Percentiles rank a stretch among this genome's conserved stretches.
Evolutionary conservation across 75 land plant species (phyloP).

Genomic region (Chamaecyparis obtusa): DNA sequence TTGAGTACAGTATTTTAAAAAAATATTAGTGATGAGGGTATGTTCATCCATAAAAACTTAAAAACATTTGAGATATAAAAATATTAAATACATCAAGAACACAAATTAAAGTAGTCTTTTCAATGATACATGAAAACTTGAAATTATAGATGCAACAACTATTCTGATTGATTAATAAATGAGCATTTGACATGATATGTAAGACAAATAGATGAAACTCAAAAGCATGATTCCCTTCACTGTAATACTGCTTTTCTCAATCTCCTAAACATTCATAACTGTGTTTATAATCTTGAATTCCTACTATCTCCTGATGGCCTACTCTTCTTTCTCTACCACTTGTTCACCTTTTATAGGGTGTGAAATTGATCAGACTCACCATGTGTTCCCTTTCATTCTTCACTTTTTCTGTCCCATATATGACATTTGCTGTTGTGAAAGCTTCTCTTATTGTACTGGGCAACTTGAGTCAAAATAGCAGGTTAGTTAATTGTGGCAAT

Average conservation of each 20-base stretch:
- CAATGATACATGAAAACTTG: not conserved
- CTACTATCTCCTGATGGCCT: not conserved
- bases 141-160: not conserved
- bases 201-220: not conserved
- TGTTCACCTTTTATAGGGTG: not conserved
- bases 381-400: not conserved
- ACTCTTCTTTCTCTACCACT: not conserved
- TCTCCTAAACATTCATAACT: not conserved
- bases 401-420: not conserved
- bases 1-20: not conserved
- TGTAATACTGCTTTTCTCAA: not conserved
- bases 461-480: not conserved
- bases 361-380: not conserved
- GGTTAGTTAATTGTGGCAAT: not conserved
- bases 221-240: not conserved
- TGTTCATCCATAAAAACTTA: not conserved
- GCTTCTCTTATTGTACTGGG: not conserved
- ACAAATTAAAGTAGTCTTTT: not conserved
- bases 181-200: not conserved
- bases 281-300: not conserved
- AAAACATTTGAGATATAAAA: not conserved
- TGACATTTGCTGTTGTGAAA: not conserved
- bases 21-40: not conserved
- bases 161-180: not conserved
- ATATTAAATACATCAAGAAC: not conserved